Conservation (phyloP, 352 stramenopile genomes). For the Globisporangium nunn region DNA sequence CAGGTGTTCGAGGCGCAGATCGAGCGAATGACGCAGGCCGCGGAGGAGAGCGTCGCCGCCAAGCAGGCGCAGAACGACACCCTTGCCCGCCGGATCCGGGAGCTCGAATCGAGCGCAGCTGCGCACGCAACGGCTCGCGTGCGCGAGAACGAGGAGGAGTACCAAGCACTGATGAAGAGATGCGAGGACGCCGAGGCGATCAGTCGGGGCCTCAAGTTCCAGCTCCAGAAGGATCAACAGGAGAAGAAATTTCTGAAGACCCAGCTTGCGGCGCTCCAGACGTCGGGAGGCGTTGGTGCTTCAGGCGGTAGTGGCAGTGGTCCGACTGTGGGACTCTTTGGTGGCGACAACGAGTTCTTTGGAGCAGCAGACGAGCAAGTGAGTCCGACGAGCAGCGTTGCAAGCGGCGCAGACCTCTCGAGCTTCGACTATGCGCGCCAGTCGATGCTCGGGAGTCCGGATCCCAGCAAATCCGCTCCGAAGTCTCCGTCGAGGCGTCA, state of each 20-base stretch:
- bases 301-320: neutral
- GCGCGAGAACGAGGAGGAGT: constrained; percentile 33
- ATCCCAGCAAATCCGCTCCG: neutral
- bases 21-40: constrained; percentile 15
- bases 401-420: constrained; percentile 36
- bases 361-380: constrained; percentile 5
- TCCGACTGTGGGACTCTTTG: constrained; percentile 12
- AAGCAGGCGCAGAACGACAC: constrained; percentile 25
- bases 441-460: constrained; percentile 15
- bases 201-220: constrained; percentile 51
- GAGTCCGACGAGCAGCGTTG: constrained; percentile 37
- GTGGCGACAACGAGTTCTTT: constrained; percentile 6
- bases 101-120: constrained; percentile 29
- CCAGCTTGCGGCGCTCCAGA: constrained; percentile 38
- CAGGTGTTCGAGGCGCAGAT: constrained; percentile 23
- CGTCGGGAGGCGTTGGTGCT: neutral
- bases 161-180: constrained; percentile 45
- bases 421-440: constrained; percentile 49
- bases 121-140: constrained; percentile 17
- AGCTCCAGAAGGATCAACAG: constrained; percentile 67
- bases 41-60: constrained; percentile 16
- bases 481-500: constrained; percentile 3
- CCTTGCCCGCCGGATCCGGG: constrained; percentile 16
- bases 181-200: constrained; percentile 66
- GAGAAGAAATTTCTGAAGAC: constrained; percentile 75